Base-by-base conservation (phyloP, 495 filamentous ascomycete species). In the Penicillium desertorum region DNA sequence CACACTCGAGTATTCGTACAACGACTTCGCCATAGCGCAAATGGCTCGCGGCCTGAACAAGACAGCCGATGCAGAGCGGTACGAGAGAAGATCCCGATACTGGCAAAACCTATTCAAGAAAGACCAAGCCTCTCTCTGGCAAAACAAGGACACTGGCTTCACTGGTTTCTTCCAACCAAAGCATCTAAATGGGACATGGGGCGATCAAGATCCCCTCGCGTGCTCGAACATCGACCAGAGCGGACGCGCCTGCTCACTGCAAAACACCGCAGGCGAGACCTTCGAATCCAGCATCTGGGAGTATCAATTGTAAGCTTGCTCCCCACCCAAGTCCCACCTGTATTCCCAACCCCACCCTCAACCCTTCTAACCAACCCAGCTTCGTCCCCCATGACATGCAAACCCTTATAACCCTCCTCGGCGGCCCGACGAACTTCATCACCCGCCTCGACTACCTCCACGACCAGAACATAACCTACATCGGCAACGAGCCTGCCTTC, bases 81-180 rank as follows among this genome's bases (percentile, higher is more conserved):
- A 91, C 60, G 76, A 88, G 54, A 68, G 71, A 17, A 80, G 81
- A 9, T 85, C 84, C 0, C 73, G 77, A 5, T 82, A 84, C 54
- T 91, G 89, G 89, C 73, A 77, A 30, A 88, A 89, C 63, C 81
- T 89, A 27, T 92, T 87, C 79, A 84, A 86, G 56, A 68, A 75
- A 0, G 71, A 80, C 37, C 75, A 78, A 50, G 73, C 74, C 8
- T 82, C 78, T 1, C 76, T 76, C 11, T 66, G 79, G 4, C 71
- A 72, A 27, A 70, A 69, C 5, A 67, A 52, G 3, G 64, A 75
- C 47, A 76, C 76, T 4, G 80, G 76, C 6, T 88, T 87, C 62
- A 76, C 66, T 3, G 87, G 88, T 3, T 91, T 91, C 70, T 76
- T 90, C 16, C 86, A 84, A 4, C 89, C 88, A 2, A 79, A 82